A percentile compares a stretch with the other conserved stretches of the same genome.
Conservation (phyloP, 2,329 filamentous ascomycete genomes). For the Epichloe aotearoae region DNA sequence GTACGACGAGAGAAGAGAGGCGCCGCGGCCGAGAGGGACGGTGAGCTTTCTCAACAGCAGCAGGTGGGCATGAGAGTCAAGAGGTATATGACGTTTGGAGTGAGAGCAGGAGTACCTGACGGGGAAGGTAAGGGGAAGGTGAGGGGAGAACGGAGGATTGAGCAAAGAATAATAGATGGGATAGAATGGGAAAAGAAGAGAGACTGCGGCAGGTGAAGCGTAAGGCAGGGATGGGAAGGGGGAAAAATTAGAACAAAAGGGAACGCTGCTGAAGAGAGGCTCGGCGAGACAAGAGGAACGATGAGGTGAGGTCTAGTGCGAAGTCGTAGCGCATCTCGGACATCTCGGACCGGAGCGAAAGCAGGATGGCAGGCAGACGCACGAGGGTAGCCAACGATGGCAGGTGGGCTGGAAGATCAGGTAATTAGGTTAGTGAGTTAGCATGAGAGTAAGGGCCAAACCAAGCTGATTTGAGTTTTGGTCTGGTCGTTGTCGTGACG, state of each 20-base stretch:
- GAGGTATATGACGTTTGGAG: background rate
- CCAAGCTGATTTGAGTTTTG: background rate
- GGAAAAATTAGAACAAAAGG: background rate
- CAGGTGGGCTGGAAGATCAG: background rate
- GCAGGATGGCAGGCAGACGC: background rate
- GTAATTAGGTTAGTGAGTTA: background rate
- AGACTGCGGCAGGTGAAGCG: background rate
- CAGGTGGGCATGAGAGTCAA: constrained; percentile 6
- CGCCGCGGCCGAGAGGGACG: background rate
- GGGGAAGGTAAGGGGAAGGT: too few relatives aligned
- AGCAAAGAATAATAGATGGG: background rate
- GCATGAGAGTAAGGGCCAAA: background rate
- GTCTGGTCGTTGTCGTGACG: background rate
- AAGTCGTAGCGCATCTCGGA: constrained; percentile 6
- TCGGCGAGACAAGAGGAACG: constrained; percentile 4
- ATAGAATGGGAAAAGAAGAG: background rate
- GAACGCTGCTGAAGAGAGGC: constrained; percentile 8
- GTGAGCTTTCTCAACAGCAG: constrained; percentile 8
- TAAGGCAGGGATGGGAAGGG: background rate
- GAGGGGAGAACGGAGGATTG: background rate
- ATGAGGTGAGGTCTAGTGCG: constrained; percentile 1
- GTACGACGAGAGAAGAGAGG: background rate
- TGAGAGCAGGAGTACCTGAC: background rate
- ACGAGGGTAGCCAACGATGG: background rate
- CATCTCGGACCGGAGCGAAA: constrained; percentile 2